phyloP scores from a whole-genome alignment of 1,139 yeast species.

The Taiozyma onychis region DNA sequence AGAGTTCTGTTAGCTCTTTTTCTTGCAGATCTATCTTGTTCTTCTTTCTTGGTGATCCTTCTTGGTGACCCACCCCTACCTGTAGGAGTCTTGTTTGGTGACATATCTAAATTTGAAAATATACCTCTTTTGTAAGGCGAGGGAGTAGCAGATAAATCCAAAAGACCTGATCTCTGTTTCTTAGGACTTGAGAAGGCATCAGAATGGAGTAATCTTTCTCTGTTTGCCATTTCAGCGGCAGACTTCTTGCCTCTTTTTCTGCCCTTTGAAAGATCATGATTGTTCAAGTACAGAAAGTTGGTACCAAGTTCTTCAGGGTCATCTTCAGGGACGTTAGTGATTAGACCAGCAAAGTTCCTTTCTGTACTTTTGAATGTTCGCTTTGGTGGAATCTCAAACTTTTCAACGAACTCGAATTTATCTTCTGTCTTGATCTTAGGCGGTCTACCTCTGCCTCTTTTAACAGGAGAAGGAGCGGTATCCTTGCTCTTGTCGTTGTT shows the following conservation, averaged over 20 bases:
- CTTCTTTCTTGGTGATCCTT: constrained; percentile 4
- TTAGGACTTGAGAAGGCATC: constrained; percentile 20
- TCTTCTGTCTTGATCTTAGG: constrained; percentile 1
- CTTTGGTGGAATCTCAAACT: background rate
- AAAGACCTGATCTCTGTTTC: constrained; percentile 16
- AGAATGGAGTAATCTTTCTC: constrained; percentile 7
- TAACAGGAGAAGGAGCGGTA: background rate
- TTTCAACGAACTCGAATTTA: background rate
- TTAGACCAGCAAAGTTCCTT: background rate
- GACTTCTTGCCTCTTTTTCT: background rate
- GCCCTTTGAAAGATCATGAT: background rate
- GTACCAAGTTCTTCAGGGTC: constrained; percentile 3
- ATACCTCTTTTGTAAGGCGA: constrained; percentile 26
- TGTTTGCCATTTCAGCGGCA: background rate
- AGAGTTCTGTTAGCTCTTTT: constrained; percentile 38
- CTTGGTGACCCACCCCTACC: constrained; percentile 40
- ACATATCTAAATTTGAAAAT: constrained; percentile 7
- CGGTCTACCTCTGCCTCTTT: constrained; percentile 4
- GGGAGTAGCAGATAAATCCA: constrained; percentile 9
- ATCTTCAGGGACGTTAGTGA: background rate
- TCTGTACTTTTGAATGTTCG: background rate
- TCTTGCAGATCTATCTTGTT: constrained; percentile 42
- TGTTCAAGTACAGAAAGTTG: constrained; percentile 7
- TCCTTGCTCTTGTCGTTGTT: background rate
- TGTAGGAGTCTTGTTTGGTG: constrained; percentile 33